These are phyloP conservation scores for Lolium perenne DNA, from an alignment of 176 grass and related monocot genomes.

Conservation along the genomic window DNA sequence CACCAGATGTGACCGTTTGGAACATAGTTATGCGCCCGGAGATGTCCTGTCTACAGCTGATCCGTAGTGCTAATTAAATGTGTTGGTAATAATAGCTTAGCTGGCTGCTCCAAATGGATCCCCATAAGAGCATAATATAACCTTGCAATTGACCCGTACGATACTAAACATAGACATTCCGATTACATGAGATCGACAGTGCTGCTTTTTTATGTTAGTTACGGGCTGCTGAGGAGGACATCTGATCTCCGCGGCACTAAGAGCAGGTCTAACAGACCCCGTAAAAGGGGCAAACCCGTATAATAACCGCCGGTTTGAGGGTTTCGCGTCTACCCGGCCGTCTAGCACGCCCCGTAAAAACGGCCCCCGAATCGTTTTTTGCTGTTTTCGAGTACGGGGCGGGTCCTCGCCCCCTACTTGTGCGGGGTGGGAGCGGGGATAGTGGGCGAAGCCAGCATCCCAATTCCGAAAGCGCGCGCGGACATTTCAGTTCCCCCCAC, in stretches of 20 bases:
- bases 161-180: background rate
- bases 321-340: too few species aligned
- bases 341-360: too few species aligned
- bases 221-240: background rate
- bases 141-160: background rate
- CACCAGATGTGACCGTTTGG: background rate
- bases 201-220: background rate
- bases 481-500: too few species aligned
- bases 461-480: too few species aligned
- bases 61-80: background rate
- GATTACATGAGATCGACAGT: background rate
- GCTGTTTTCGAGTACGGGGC: too few species aligned
- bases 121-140: background rate
- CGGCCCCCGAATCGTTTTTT: too few species aligned
- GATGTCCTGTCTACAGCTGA: background rate
- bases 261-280: too few species aligned
- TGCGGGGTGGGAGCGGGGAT: too few species aligned
- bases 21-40: background rate
- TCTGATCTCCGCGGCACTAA: background rate
- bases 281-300: too few species aligned
- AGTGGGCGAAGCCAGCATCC: too few species aligned
- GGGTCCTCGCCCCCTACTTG: too few species aligned
- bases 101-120: conserved; percentile 17
- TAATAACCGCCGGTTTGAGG: too few species aligned
- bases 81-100: background rate